Base-by-base conservation (phyloP, 2,329 filamentous ascomycete species). In the Pleomassaria siparia region DNA sequence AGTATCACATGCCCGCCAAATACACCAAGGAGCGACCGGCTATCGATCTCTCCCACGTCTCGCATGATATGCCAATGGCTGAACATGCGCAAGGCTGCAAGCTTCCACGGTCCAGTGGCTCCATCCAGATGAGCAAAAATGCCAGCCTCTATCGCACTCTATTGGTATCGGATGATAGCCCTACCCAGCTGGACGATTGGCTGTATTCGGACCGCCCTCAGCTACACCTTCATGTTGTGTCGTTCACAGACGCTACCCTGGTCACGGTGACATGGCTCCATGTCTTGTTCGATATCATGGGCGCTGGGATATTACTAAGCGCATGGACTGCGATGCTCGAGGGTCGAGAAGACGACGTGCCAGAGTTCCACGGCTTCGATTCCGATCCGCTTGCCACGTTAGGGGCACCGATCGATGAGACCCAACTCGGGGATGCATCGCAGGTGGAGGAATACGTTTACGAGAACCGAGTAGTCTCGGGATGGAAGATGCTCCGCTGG, bases 51-150 rank as follows among this genome's bases (percentile, higher is more conserved):
- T 70, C 71, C 1, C 73, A 75, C 32, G 60, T 58, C 1, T 49
- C 51, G 3, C 60, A 74, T 44, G 62, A 69, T 15, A 59, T 69
- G n/a, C 43, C 48, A 8, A 70, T 80, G 15, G 45, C 56, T 2
- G 67, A 76, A 4, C 74, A 82, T 48, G 69, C 72, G 0, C 49
- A 76, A 1, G 75, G 67, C 2, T 62, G 55, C 1, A 56, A 60
- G 18, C 55, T 79, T 1, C 74, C 76, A 1, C 35, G 26, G 4
- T 6, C 36, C 4, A 43, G 13, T 29, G 54, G 47, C 22, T 53
- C 10, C 41, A 48, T 35, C 37, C 44, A 2, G 36, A 29, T 21
- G 2, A 41, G 4, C 33, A 35, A 7, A 20, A 40, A 5, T 44
- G 50, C 24, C 25, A 26, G 25, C 25, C 25, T 12, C 12, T 26